These are phyloP conservation scores for Leishmania major DNA, from an alignment of 208 protist genomes.

Conservation along the genomic window DNA sequence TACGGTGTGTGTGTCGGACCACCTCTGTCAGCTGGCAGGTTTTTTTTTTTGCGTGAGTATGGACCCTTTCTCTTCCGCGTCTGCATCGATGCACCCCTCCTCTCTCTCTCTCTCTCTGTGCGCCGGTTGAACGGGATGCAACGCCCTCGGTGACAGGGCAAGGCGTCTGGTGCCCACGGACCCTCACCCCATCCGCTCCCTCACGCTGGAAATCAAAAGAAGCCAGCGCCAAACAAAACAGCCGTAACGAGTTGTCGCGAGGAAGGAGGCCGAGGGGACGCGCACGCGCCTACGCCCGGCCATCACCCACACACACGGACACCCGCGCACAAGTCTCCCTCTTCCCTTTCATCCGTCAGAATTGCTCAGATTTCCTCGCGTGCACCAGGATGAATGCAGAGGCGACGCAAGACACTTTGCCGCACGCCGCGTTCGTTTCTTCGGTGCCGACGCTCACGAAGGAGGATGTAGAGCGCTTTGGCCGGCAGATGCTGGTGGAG, in stretches of 20 bases:
- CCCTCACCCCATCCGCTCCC: background rate
- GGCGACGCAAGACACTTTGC: background rate
- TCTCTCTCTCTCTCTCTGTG: background rate
- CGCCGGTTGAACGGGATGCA: background rate
- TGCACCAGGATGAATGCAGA: background rate
- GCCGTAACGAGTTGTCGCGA: background rate
- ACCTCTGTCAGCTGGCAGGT: background rate
- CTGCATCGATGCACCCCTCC: background rate
- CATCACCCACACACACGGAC: background rate
- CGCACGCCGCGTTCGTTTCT: conserved; percentile 20
- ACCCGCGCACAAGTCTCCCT: background rate
- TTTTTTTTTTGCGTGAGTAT: background rate
- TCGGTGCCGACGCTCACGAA: conserved; percentile 45
- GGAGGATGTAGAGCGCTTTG: conserved; percentile 86
- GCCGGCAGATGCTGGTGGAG: conserved; percentile 88
- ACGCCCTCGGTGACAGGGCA: background rate
- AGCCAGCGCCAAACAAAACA: background rate
- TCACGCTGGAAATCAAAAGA: background rate
- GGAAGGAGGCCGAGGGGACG: background rate
- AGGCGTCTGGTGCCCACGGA: background rate
- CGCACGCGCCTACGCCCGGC: background rate
- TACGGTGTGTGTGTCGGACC: no score
- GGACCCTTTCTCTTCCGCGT: background rate
- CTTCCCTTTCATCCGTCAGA: background rate
- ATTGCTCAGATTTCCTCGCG: background rate